Evolutionary conservation across 768 basidiomycete genomes (phyloP), one percentile per base, ranked within the genome.

Genomic region (Paxillus involutus): DNA sequence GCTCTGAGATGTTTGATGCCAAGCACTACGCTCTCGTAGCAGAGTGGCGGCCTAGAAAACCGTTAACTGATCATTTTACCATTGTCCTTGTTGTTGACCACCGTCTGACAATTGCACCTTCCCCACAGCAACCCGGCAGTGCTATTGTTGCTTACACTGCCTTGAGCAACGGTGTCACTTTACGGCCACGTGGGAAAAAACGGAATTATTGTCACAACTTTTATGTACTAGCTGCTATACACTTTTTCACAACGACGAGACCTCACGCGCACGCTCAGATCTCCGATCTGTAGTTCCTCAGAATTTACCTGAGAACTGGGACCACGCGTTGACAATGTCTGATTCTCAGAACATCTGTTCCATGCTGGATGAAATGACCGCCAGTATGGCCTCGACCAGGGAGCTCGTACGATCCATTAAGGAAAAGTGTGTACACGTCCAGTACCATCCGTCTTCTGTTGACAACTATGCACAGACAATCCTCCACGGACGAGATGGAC

Each of bases 1-100:
- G 80, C 82, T 83, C 80, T 81, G 80, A 82, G 30, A 39, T 50
- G 3, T 30, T 57, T 69, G 80, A 77, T 79, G 82, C 68, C 47
- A 77, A 72, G 82, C 82, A 80, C 63, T 75, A 80, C 78, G 75
- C 74, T 77, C 72, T 57, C 59, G 45, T 17, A 32, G 35, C 54
- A 55, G 73, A 68, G 77, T 71, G 76, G 81, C 82, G 80, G 82
- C 81, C 73, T 82, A 83, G 81, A 82, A 82, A 82, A 73, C 82
- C 81, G 82, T 81, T 72, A 56, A 77, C 82, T 80, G 82, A 83
- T 61, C 52, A 50, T 59, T 68, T 51, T 32, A 32, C 9, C 26
- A 26, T 26, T 26, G 26, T 24, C 26, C 26, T 21, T 21, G 3
- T 21, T 21, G 21, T 21, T 21, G 21, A 21, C 21, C 21, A 21